Conservation (phyloP, 2,329 filamentous ascomycete species). For the Acrocalymma vagum region DNA sequence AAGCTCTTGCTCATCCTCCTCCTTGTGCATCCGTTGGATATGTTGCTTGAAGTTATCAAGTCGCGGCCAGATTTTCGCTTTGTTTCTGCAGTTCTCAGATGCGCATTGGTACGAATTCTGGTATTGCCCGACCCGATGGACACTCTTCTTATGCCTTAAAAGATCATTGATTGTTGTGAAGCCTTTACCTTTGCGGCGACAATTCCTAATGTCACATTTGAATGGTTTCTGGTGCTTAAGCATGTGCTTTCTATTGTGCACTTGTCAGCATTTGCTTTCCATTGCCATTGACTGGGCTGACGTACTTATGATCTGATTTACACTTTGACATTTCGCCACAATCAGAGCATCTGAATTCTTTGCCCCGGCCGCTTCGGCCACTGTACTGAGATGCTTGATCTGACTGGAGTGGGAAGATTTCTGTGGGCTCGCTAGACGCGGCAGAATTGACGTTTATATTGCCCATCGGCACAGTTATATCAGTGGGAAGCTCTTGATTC, state of each 20-base stretch:
- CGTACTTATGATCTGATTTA: constrained; percentile 48
- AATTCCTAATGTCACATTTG: constrained; percentile 67
- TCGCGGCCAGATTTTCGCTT: constrained; percentile 78
- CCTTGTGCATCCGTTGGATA: constrained; percentile 71
- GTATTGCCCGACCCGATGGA: constrained; percentile 64
- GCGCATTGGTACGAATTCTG: constrained; percentile 68
- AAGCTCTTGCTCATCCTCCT: constrained; percentile 54
- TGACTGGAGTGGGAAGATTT: constrained; percentile 20
- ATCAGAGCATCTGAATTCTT: constrained; percentile 23
- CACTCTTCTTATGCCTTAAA: constrained; percentile 77
- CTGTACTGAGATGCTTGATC: constrained; percentile 37
- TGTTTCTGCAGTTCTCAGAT: constrained; percentile 63
- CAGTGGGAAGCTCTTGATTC: constrained; percentile 29
- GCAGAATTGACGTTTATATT: constrained; percentile 25
- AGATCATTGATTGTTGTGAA: constrained; percentile 86
- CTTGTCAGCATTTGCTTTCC: constrained; percentile 16
- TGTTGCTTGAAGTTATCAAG: constrained; percentile 89
- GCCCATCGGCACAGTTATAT: constrained; percentile 20
- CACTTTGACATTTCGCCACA: constrained; percentile 41
- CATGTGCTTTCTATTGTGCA: constrained; percentile 73
- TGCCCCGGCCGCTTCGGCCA: constrained; percentile 28
- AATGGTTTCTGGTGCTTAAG: constrained; percentile 74
- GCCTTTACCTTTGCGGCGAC: constrained; percentile 65
- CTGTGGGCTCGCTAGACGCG: constrained; percentile 22
- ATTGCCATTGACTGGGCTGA: constrained; percentile 3